phyloP scores from a whole-genome alignment of 169 alveolate species.

The Eimeria necatrix region DNA sequence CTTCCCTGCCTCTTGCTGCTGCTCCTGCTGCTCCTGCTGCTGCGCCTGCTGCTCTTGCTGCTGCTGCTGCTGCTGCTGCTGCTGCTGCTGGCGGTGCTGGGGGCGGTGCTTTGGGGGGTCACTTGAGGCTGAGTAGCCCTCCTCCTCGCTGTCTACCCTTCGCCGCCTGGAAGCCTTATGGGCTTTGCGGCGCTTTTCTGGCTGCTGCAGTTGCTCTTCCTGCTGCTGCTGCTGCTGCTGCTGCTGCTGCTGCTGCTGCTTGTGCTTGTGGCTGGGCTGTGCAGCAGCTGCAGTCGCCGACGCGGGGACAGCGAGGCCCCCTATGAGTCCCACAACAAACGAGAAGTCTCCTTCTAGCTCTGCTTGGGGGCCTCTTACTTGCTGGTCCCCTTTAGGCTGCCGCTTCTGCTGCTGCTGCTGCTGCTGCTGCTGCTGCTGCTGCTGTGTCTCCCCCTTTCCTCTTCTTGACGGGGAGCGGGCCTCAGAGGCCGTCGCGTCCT shows the following conservation, averaged over 20 bases:
- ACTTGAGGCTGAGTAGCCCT: background rate
- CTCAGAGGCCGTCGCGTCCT: background rate
- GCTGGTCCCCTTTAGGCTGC: background rate
- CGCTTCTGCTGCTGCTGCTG: constrained; percentile 37
- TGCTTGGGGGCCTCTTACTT: background rate
- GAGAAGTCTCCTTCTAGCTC: constrained; percentile 44
- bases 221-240: constrained; percentile 28
- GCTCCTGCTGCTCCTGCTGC: background rate
- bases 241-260: constrained; percentile 45
- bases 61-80: constrained; percentile 46
- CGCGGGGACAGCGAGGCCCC: constrained; percentile 69
- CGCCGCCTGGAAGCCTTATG: constrained; percentile 20
- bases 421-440: constrained; percentile 34
- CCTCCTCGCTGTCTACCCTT: background rate
- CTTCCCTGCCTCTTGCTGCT: background rate
- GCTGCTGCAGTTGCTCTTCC: background rate
- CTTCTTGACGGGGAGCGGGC: too few relatives aligned
- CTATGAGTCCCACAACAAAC: constrained; percentile 40
- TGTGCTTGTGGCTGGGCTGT: background rate
- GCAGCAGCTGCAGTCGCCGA: constrained; percentile 38
- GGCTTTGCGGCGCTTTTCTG: background rate
- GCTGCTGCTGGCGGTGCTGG: background rate
- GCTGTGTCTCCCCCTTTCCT: background rate
- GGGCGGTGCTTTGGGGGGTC: constrained; percentile 7
- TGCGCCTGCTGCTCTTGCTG: background rate